Evolutionary conservation across 345 rosid species (phyloP), one percentile per base, ranked within the genome.

Genomic region (Kernera saxatilis): DNA sequence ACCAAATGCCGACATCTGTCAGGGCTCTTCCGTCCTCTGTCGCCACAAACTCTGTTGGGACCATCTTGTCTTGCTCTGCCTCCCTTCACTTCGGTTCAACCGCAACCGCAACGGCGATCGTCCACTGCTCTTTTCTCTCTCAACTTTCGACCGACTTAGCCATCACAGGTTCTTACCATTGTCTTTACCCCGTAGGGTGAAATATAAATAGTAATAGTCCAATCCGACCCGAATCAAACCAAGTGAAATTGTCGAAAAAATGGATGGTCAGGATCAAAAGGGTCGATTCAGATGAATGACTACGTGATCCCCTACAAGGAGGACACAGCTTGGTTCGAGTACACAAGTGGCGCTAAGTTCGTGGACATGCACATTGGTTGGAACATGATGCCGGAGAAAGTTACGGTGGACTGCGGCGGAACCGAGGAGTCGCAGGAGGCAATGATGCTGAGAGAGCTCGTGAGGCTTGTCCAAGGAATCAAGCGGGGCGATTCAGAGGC

Each of bases 81-180:
- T 73, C 88, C 5, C 71, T 91, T 33, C 80, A 85, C 12, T 91
- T 82, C 30, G 77, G 77, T 36, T 33, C 54, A 5, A 60, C 58
- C 2, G 77, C 46, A 6, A 59, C 57, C 8, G 82, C 82, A 30
- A 50, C 66, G 0, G 88, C 87, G 5, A 75, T 70, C 2, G 60
- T 86, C 37, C 94, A 87, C 58, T 85, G 90, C 82, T 88, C 92
- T 12, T 88, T 86, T 67, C 79, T 86, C 1, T 82, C 90, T 26
- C 62, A 77, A 23, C 23, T 79, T 3, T 75, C 86, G 3, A 85
- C 83, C 65, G 90, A 90, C 49, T 54, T 90, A 49, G 69, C 75
- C 7, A 41, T 84, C 44, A 18, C 80, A 9, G 79, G 79, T 68
- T 74, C 48, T 49, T 60, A 57, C 29, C 15, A 61, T 49, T 25